Evolutionary conservation across 73 alveolate genomes (phyloP), one percentile per base, ranked within the genome.

Genomic region (Blepharisma japonicum): DNA sequence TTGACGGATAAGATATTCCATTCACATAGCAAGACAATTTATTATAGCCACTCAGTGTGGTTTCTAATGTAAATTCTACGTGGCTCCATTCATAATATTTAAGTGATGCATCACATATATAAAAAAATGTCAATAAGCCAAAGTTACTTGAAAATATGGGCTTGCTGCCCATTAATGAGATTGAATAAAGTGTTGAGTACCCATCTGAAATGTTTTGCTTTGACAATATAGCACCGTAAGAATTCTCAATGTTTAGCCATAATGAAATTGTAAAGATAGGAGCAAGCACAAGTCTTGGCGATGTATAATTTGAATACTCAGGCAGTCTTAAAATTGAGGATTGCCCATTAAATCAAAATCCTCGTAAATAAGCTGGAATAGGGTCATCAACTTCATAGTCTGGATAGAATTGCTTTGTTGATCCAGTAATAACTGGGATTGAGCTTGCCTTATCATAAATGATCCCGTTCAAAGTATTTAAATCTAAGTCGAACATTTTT

Each of bases 401-500:
- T 25, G 74, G 74, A 5, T 61, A 61, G 5, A 61, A 61, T 14
- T 8, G 18, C 23, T n/a, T 14, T 14, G 49, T 20, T 2, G 47
- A 14, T 39, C 74, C 74, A 25, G 74, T 61, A 9, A 61, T 48
- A 25, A 61, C 46, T 20, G 74, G 74, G 14, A 61, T 61, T 2
- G 14, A 14, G 38, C 38, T 14, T 14, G 23, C 74, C 23, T 14
- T 18, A 25, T 61, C 74, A 25, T 61, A 61, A 61, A 61, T 61
- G 18, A 61, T 48, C 23, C 74, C 74, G 14, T 14, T 9, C 2
- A 61, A 14, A 8, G 5, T 61, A 18, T 61, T 14, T 8, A 25
- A 25, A 8, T 18, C 74, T 61, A 25, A 14, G 47, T 18, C 46
- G 5, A 61, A 61, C 0, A 39, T 9, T 5, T n/a, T n/a, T 14